Conservation (phyloP, 495 filamentous ascomycete genomes). For the Hypoxylon trugodes region DNA sequence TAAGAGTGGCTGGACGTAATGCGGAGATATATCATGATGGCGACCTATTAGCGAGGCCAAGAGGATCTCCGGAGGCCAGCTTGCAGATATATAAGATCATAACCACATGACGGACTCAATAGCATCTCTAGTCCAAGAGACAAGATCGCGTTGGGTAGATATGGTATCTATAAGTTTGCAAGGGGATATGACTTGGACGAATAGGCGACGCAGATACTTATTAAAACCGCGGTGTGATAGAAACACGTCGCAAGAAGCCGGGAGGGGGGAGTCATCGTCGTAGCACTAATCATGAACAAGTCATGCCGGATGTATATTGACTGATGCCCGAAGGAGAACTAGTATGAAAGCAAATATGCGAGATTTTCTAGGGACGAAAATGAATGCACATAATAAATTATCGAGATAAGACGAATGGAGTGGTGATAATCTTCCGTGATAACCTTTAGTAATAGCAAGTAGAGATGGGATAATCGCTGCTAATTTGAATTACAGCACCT, state of each 20-base stretch:
- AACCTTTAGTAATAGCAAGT: too few relatives aligned
- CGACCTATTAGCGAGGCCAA: slow-evolving; percentile 12
- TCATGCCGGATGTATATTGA: slow-evolving; percentile 17
- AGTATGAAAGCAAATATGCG: slow-evolving; percentile 19
- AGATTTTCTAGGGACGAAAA: background rate
- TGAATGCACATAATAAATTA: background rate
- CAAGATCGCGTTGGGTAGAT: background rate
- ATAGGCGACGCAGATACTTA: background rate
- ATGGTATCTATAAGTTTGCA: slow-evolving; percentile 12
- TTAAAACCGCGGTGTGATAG: slow-evolving; percentile 5
- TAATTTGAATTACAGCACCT: too few relatives aligned
- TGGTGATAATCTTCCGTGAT: background rate
- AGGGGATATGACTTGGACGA: slow-evolving; percentile 13
- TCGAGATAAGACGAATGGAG: background rate
- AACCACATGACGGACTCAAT: slow-evolving; percentile 3
- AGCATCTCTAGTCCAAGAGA: background rate
- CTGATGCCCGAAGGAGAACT: slow-evolving; percentile 26
- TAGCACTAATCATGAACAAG: slow-evolving; percentile 26
- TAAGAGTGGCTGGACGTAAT: background rate
- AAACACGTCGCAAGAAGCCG: slow-evolving; percentile 14
- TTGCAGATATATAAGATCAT: slow-evolving; percentile 6
- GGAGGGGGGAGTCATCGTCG: slow-evolving; percentile 13
- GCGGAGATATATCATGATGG: background rate
- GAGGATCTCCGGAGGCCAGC: background rate
- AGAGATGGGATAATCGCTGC: too few relatives aligned